These are phyloP conservation scores for Dictyostelium firmibasis DNA, from an alignment of 78 protist genomes.

Conservation along the genomic window DNA sequence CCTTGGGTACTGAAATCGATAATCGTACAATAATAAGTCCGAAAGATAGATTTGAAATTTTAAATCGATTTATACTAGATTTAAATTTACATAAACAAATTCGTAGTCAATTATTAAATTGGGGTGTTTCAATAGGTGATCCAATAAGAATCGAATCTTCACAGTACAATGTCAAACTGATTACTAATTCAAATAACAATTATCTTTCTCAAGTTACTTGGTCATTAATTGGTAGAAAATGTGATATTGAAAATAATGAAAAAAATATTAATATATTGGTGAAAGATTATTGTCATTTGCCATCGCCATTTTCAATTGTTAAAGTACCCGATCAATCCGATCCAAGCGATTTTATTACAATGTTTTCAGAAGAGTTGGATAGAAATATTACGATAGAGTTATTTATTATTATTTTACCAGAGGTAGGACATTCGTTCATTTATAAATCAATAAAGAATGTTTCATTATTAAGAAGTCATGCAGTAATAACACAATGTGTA, in stretches of 20 bases:
- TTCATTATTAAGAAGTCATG: neutral
- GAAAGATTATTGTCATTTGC: neutral
- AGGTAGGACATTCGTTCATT: neutral
- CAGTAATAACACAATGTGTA: constrained; percentile 37
- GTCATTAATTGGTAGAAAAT: neutral
- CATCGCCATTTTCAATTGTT: neutral
- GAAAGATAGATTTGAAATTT: neutral
- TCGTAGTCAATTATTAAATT: neutral
- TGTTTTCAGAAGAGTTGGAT: neutral
- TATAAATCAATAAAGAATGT: neutral
- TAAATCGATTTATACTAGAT: neutral
- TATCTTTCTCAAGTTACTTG: neutral
- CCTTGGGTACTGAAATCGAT: neutral
- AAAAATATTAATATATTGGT: neutral
- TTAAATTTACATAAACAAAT: neutral
- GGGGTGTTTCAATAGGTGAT: constrained; percentile 15
- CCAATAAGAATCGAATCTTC: neutral
- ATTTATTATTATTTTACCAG: neutral
- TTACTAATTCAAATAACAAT: neutral
- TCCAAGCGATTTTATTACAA: neutral
- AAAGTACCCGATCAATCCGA: neutral
- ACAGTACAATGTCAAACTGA: neutral
- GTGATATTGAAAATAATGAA: neutral
- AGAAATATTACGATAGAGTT: neutral
- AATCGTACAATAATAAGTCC: neutral